Percentiles rank a stretch among this genome's conserved stretches.
Conservation (phyloP, 495 filamentous ascomycete species). For the Pyrenula aspistea region DNA sequence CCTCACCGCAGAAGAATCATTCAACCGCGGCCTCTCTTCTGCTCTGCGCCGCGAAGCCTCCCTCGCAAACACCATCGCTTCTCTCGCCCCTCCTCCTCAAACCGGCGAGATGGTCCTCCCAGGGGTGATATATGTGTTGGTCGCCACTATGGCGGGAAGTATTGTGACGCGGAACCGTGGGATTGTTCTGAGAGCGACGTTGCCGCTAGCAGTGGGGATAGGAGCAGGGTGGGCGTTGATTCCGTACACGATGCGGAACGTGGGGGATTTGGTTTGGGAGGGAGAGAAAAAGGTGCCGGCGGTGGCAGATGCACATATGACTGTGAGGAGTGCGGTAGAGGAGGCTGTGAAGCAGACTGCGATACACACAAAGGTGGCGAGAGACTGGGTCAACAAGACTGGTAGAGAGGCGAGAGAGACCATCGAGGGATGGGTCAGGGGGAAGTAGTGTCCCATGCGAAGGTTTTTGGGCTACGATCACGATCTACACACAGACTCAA, state of each 20-base stretch:
- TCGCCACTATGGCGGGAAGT: conserved; percentile 82
- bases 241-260: conserved; percentile 73
- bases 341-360: conserved; percentile 56
- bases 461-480: too few species aligned
- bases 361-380: conserved; percentile 57
- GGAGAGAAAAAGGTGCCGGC: conserved; percentile 80
- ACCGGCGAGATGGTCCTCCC: conserved; percentile 76
- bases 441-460: not conserved
- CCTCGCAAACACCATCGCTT: conserved; percentile 70
- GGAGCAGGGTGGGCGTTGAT: conserved; percentile 63
- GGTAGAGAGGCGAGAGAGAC: conserved; percentile 58
- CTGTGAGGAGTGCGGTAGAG: conserved; percentile 50
- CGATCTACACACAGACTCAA: too few species aligned
- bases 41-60: conserved; percentile 69
- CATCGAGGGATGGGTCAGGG: conserved; percentile 80
- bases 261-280: conserved; percentile 69
- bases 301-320: conserved; percentile 64
- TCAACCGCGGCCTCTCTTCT: conserved; percentile 64
- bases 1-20: conserved; percentile 55
- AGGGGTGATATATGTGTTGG: conserved; percentile 76
- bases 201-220: conserved; percentile 61
- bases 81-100: conserved; percentile 71
- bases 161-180: conserved; percentile 80
- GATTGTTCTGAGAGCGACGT: conserved; percentile 58
- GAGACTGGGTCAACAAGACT: conserved; percentile 64